Evolutionary conservation across 139 green algal genomes (phyloP).

Genomic region (Tetradesmus lagerheimii): DNA sequence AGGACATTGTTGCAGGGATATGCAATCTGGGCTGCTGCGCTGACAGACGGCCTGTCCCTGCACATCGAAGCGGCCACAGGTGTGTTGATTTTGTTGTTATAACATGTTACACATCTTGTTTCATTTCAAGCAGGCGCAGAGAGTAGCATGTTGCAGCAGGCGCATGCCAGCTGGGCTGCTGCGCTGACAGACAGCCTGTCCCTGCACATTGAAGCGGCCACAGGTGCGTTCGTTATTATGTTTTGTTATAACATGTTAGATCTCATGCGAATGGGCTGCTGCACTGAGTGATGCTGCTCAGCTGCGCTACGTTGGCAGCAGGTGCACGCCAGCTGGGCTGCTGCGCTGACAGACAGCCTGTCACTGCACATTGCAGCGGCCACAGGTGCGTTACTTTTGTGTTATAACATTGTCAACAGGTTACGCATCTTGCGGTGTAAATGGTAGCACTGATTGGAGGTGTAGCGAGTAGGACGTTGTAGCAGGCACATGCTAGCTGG

Average conservation of each 20-base stretch:
- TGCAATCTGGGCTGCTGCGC: neutral
- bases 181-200: neutral
- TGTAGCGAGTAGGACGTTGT: neutral
- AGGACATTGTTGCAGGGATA: neutral
- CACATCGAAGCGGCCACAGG: neutral
- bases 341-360: neutral
- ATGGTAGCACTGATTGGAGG: too few species aligned
- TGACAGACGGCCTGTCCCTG: neutral
- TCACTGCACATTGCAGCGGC: neutral
- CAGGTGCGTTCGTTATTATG: neutral
- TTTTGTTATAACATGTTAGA: too few species aligned
- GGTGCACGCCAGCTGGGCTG: neutral
- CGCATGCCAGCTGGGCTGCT: slow-evolving; percentile 44
- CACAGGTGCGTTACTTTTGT: too few species aligned
- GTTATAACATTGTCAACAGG: too few species aligned
- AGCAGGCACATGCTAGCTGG: neutral
- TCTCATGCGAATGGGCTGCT: too few species aligned
- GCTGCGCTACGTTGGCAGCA: too few species aligned
- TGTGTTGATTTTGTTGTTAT: too few species aligned
- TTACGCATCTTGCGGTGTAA: too few species aligned
- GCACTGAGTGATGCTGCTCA: too few species aligned
- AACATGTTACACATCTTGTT: too few species aligned
- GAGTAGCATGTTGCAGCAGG: slow-evolving; percentile 64
- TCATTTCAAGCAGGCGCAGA: too few species aligned
- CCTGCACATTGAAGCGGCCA: neutral